Base-by-base conservation (phyloP, 2,329 filamentous ascomycete species). In the Talaromyces sp. region DNA sequence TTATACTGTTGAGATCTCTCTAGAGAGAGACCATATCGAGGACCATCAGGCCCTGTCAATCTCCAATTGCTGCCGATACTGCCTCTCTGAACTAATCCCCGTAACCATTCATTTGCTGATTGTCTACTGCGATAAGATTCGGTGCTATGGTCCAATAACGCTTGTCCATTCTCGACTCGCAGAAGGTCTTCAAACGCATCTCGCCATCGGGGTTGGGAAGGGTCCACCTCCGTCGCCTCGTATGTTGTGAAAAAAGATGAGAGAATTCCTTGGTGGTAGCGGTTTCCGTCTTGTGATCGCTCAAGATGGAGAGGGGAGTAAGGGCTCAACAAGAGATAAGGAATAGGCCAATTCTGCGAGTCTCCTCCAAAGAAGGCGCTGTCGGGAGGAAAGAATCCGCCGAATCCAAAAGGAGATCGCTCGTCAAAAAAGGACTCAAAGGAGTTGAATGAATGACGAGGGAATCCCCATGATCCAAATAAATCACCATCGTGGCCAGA, bases 161-260 rank as follows among this genome's bases (percentile, higher is more conserved):
- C 66, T 58, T 75, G 72, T 24, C 76, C 77, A 57, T 79, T 78
- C 56, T 79, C 73, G 2, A 82, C 72, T 54, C 77, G 77, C 17
- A 86, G 64, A 10, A 87, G 75, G 65, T 87, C 84, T 65, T 86
- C 83, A 64, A 85, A 86, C 0, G 84, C 84, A 56, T 81, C 79
- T 17, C 81, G 77, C 83, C 83, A 85, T 32, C 76, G 75, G 0
- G 75, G 74, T 55, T 75, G 72, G 1, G 61, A 63, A 2, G 54
- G 73, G 64, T 64, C 75, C 70, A 60, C 73, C 59, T 69, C 73
- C 29, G 66, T 76, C 54, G 62, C 70, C 29, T 65, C 66, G 35
- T 74, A 62, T 12, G 73, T 70, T 0, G 72, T 69, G 64, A 75
- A 68, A 57, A 75, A 65, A 8, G 72, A 75, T 2, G 70, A 71